phyloP scores from a whole-genome alignment of 2,329 filamentous ascomycete species.

The Sporothrix euskadiensis region DNA sequence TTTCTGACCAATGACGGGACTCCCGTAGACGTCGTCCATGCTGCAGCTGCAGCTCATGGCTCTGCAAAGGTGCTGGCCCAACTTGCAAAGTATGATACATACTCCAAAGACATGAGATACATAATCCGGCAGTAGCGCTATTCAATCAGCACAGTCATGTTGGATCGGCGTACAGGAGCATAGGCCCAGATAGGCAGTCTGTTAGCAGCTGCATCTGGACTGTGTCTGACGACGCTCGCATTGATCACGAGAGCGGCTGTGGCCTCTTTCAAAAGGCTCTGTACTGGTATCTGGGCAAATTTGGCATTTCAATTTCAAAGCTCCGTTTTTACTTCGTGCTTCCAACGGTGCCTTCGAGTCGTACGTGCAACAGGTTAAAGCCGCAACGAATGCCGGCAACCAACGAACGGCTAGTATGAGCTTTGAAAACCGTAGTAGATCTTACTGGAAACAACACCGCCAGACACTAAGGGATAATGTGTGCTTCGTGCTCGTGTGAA shows the following conservation, averaged over 20 bases:
- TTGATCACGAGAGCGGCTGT: background rate
- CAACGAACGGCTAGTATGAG: background rate
- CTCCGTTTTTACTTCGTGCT: background rate
- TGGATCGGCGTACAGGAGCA: background rate
- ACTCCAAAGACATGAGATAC: background rate
- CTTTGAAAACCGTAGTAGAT: background rate
- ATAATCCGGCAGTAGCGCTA: conserved; percentile 1
- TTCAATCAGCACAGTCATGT: background rate
- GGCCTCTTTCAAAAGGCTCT: background rate
- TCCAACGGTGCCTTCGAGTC: background rate
- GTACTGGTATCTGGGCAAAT: conserved; percentile 6
- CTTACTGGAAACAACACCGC: background rate
- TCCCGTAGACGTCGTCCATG: no score
- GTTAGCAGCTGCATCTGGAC: background rate
- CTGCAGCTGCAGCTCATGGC: background rate
- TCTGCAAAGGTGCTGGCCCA: background rate
- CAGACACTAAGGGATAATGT: background rate
- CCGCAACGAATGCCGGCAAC: background rate
- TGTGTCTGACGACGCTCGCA: background rate
- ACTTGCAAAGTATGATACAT: background rate
- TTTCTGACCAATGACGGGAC: conserved; percentile 21
- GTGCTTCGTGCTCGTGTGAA: no score
- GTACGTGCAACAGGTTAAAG: background rate
- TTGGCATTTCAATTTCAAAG: background rate
- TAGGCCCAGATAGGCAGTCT: conserved; percentile 8